Base-by-base conservation (phyloP, 164 flowering plant genomes). In the Protea cynaroides region DNA sequence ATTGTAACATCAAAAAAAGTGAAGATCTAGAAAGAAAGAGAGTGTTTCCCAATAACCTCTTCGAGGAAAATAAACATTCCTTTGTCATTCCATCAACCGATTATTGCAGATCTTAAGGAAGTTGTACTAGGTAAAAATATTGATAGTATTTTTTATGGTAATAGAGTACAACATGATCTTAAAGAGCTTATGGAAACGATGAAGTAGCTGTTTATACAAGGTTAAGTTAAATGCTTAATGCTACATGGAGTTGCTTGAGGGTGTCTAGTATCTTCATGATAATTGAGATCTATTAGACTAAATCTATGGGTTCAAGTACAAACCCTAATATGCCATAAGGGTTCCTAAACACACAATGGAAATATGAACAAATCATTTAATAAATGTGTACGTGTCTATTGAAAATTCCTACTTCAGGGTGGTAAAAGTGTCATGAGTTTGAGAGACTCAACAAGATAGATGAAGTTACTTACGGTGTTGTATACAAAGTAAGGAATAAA, bases 221-320 rank as follows among this genome's bases (percentile, higher is more conserved):
- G 91, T 74, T 90, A 90, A 69, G 90, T 86, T 9, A 90, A 90
- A 67, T 81, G 88, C 69, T 63, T 90, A 58, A 86, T 87, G 88
- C 69, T 80, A n/a, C 96, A 90, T n/a, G n/a, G n/a, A n/a, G 62
- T 75, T 90, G 25, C 67, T 90, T 67, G 83, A 86, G 72, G 93
- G 96, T 69, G 79, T 86, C 10, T 72, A 76, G 46, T 82, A 80
- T 75, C 90, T 87, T 66, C 96, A 90, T 74, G 85, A 84, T 56
- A 87, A 90, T 65, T 89, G 93, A 91, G 83, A 86, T 46, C 77
- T 90, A n/a, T n/a, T n/a, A n/a, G n/a, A n/a, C n/a, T n/a, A n/a
- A n/a, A n/a, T n/a, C n/a, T n/a, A n/a, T n/a, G n/a, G n/a, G n/a
- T n/a, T n/a, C n/a, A n/a, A n/a, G n/a, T n/a, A n/a, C n/a, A n/a